Percentiles rank a stretch among this genome's conserved stretches.
Evolutionary conservation across 257 asterid species (phyloP).

Genomic region (Leptodermis oblonga): DNA sequence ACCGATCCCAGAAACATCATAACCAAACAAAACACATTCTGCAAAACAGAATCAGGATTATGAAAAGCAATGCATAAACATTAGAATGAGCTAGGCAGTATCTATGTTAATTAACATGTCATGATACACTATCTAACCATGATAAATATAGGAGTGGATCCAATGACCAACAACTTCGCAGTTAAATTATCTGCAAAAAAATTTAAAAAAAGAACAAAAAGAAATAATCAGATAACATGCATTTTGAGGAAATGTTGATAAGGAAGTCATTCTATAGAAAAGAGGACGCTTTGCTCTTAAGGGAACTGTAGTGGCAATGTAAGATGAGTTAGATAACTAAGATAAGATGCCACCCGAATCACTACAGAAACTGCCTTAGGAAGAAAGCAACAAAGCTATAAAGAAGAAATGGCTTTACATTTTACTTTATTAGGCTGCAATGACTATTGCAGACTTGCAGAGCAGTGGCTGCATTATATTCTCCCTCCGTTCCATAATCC

Average conservation of each 20-base stretch:
- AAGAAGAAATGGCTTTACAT: too few species aligned
- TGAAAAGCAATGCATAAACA: not conserved
- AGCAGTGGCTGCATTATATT: too few species aligned
- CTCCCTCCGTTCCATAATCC: too few species aligned
- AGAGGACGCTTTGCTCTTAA: not conserved
- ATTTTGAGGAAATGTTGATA: not conserved
- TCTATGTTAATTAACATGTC: not conserved
- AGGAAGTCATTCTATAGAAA: not conserved
- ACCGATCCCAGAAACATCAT: conserved; percentile 29
- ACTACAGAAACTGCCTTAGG: not conserved
- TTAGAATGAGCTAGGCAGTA: too few species aligned
- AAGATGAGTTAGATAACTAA: too few species aligned
- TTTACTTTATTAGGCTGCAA: too few species aligned
- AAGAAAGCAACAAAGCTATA: not conserved
- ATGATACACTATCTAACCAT: conserved; percentile 20
- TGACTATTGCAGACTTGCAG: too few species aligned
- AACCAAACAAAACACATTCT: conserved; percentile 27
- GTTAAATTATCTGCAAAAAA: conserved; percentile 15
- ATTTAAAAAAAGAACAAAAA: too few species aligned
- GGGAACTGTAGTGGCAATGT: not conserved
- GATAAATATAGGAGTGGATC: conserved; percentile 15
- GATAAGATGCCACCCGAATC: not conserved
- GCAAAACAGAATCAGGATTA: not conserved
- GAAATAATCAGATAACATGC: not conserved
- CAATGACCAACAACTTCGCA: conserved; percentile 5